Base-by-base conservation (phyloP, 305 asterid genomes). In the Solanum chacoense region DNA sequence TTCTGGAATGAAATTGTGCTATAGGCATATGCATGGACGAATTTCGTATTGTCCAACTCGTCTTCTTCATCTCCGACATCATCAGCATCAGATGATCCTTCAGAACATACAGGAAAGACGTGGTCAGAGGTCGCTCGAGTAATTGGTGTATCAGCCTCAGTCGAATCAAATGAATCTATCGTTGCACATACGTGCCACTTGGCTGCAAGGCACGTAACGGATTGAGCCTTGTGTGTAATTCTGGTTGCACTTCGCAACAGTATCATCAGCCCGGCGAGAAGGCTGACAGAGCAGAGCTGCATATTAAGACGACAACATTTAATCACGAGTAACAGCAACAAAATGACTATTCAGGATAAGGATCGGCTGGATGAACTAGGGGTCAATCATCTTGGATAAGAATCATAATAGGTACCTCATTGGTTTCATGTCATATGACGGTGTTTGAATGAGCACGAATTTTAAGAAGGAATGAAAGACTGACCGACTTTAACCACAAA, bases 111-210 rank as follows among this genome's bases (percentile, higher is more conserved):
- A 0, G 93, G 92, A 63, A 90, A 89, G 26, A 80, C 24, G 8
- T 90, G 94, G 85, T 81, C 14, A 59, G 75, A 35, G 81, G 34
- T 84, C 85, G 12, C 84, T 71, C 74, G 79, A 31, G 69, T 81
- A 65, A 84, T 87, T 1, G 96, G 96, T 75, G 98, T 93, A 80
- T 93, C 98, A 2, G 84, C 86, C 22, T 94, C 97, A 2, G 90
- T 50, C 7, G 95, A 75, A 13, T 96, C 98, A 29, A 94, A 95
- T 5, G 97, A 94, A 80, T 96, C 98, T 8, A 96, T 93, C 0
- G 99, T 96, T 42, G 98, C 98, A 78, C 98, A 92, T 7, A 94
- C 99, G 24, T 96, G 98, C 99, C 99, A 96, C 90, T 96, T 96
- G 29, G 99, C 94, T 1, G 99, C 98, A 28, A 96, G 96, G 93